A percentile compares a stretch with the other conserved stretches of the same genome.
These are phyloP conservation scores for Metarhizium album DNA, from an alignment of 2,329 filamentous ascomycete species.

Conservation along the genomic window DNA sequence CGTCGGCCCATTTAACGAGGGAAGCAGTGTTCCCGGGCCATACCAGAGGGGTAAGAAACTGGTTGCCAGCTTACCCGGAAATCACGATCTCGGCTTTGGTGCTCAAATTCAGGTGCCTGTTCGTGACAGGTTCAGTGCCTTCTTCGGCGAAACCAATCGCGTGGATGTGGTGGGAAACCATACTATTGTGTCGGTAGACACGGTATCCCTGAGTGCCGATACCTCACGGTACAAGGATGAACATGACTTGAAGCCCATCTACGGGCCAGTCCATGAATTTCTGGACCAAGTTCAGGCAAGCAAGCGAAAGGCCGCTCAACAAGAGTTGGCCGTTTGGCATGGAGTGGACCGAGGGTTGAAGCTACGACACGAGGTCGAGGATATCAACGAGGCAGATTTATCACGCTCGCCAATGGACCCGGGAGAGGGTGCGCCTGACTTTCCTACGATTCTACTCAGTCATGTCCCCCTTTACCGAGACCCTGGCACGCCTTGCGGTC, in stretches of 20 bases:
- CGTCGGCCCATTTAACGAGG: conserved; percentile 55
- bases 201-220: conserved; percentile 72
- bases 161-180: conserved; percentile 92
- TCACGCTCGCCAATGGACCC: conserved; percentile 23
- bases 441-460: conserved; percentile 81
- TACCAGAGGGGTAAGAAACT: conserved; percentile 64
- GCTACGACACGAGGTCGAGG: conserved; percentile 50
- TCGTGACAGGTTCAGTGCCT: conserved; percentile 72
- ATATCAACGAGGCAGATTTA: conserved; percentile 35
- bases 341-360: conserved; percentile 45
- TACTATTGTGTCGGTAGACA: conserved; percentile 85
- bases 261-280: conserved; percentile 66
- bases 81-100: conserved; percentile 90
- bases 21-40: conserved; percentile 39
- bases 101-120: conserved; percentile 72
- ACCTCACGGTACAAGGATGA: conserved; percentile 39
- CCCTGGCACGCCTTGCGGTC: conserved; percentile 78
- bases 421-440: conserved; percentile 41
- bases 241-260: conserved; percentile 52
- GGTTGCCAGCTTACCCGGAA: conserved; percentile 79
- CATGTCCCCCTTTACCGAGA: conserved; percentile 84
- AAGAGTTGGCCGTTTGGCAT: conserved; percentile 55
- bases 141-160: conserved; percentile 84
- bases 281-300: conserved; percentile 52
- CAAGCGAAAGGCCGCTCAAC: conserved; percentile 57